Conservation (phyloP, 2,329 filamentous ascomycete species). For the Verticillium klebahnii region DNA sequence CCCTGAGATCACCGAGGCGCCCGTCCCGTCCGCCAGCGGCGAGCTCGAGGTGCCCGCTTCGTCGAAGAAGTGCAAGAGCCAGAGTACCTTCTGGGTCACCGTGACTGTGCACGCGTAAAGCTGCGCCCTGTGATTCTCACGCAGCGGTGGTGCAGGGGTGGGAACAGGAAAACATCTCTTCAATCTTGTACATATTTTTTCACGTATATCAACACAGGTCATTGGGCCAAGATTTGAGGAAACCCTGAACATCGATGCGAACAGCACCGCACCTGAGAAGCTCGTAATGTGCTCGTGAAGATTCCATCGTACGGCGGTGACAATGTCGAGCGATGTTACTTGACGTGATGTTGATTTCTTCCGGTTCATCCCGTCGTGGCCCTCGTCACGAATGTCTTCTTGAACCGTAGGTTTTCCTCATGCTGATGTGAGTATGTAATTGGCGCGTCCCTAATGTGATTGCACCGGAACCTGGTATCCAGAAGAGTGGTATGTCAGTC, state of each 20-base stretch:
- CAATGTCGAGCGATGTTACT: no score
- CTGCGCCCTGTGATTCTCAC: neutral
- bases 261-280: no score
- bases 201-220: neutral
- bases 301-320: no score
- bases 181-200: conserved; percentile 1
- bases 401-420: no score
- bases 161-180: neutral
- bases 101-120: neutral
- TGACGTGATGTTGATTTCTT: no score
- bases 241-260: neutral
- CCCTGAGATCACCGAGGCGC: neutral
- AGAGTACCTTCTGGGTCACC: neutral
- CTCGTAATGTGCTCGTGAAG: neutral
- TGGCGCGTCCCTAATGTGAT: no score
- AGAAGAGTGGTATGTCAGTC: no score
- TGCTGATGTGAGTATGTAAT: no score
- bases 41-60: neutral
- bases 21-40: neutral
- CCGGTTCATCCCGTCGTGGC: no score
- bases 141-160: neutral
- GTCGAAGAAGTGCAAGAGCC: neutral
- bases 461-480: no score
- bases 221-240: neutral
- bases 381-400: no score